These are phyloP conservation scores for Haematococcus lacustris DNA, from an alignment of 139 green algal species.

Conservation along the genomic window DNA sequence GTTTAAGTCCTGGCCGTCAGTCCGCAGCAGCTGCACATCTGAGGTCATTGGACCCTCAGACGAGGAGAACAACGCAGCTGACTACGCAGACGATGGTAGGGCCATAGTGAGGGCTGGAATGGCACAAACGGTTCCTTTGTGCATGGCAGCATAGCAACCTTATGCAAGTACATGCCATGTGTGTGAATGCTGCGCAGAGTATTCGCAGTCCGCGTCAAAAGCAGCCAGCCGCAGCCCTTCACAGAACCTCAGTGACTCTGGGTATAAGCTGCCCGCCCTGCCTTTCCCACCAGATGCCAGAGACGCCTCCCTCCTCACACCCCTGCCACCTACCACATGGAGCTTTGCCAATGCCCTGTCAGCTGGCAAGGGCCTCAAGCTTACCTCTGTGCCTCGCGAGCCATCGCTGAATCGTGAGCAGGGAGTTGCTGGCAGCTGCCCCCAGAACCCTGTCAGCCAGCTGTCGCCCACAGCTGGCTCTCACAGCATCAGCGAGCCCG, in stretches of 20 bases:
- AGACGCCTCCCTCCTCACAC: no score
- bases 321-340: no score
- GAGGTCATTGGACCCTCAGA: constrained; percentile 20
- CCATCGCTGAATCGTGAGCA: no score
- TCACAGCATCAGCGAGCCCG: no score
- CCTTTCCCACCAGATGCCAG: no score
- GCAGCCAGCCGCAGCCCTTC: constrained; percentile 25
- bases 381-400: no score
- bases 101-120: neutral
- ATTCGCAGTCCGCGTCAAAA: constrained; percentile 18
- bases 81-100: constrained; percentile 36
- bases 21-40: constrained; percentile 36
- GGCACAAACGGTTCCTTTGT: neutral
- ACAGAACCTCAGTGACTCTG: constrained; percentile 5
- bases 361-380: no score
- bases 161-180: neutral
- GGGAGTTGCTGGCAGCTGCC: no score
- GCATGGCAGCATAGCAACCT: neutral
- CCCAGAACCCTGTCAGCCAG: no score
- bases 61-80: constrained; percentile 25
- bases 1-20: constrained; percentile 42
- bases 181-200: constrained; percentile 9
- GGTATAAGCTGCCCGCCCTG: no score
- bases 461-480: no score
- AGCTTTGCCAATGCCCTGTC: no score